phyloP scores from a whole-genome alignment of 495 filamentous ascomycete genomes.

The Aspergillus homomorphus region DNA sequence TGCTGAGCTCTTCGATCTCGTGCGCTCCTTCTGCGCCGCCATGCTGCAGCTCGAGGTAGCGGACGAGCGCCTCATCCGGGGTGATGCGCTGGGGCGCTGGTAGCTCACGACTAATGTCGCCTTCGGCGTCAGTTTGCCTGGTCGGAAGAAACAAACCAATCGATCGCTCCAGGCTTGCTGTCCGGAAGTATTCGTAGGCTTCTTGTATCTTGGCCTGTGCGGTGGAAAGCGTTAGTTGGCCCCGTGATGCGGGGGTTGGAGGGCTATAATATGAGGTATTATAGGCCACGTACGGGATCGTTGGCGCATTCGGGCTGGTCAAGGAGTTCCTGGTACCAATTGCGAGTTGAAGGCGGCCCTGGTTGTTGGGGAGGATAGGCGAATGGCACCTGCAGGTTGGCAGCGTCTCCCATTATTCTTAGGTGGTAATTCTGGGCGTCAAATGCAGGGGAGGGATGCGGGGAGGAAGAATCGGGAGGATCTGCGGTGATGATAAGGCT shows the following conservation, averaged over 20 bases:
- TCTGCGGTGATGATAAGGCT: not conserved
- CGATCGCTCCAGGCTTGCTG: not conserved
- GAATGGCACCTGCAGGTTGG: not conserved
- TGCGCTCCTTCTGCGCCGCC: not conserved
- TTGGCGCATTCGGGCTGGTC: slow-evolving; percentile 9
- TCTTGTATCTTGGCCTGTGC: slow-evolving; percentile 9
- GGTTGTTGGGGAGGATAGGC: slow-evolving; percentile 8
- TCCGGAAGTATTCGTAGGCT: slow-evolving; percentile 8
- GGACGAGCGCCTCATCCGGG: slow-evolving; percentile 5
- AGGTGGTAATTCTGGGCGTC: too few species aligned
- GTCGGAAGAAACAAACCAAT: not conserved
- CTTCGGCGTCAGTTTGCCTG: not conserved
- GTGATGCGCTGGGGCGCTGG: not conserved
- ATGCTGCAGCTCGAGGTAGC: slow-evolving; percentile 3
- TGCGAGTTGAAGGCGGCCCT: slow-evolving; percentile 6
- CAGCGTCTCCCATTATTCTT: not conserved
- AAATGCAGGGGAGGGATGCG: too few species aligned
- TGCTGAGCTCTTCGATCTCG: slow-evolving; percentile 6
- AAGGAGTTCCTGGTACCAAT: slow-evolving; percentile 11
- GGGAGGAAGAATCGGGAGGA: too few species aligned
- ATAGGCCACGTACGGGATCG: not conserved
- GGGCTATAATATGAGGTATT: not conserved
- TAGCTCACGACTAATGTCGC: not conserved
- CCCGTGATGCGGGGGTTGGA: not conserved
- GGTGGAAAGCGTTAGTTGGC: not conserved